A percentile compares a stretch with the other conserved stretches of the same genome.
Conservation (phyloP, 257 asterid genomes). For the Buddleja alternifolia region DNA sequence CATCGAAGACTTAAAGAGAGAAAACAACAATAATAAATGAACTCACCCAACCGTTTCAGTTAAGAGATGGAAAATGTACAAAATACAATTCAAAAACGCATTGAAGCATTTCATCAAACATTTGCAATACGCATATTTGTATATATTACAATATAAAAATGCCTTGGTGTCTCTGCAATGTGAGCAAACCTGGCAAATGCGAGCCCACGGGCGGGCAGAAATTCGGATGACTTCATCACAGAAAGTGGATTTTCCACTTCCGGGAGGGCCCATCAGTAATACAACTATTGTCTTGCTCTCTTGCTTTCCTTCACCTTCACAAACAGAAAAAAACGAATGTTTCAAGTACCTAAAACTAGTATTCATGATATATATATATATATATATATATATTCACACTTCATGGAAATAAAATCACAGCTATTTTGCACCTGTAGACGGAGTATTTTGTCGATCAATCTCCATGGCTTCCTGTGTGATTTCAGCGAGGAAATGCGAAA, state of each 20-base stretch:
- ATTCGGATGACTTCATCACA: constrained; percentile 66
- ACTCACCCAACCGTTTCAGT: no score
- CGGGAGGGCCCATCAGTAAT: constrained; percentile 83
- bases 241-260: constrained; percentile 94
- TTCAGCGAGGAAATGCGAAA: constrained; percentile 4
- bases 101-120: constrained; percentile 49
- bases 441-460: constrained; percentile 45
- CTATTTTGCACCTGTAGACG: constrained; percentile 42
- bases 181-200: constrained; percentile 81
- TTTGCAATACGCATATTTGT: background rate
- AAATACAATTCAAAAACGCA: background rate
- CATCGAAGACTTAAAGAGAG: no score
- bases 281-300: constrained; percentile 43
- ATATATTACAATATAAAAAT: background rate
- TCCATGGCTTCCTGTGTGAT: constrained; percentile 58
- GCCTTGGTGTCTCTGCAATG: background rate
- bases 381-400: no score
- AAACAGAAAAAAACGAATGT: background rate
- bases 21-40: no score
- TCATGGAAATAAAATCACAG: background rate
- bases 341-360: background rate
- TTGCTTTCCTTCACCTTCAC: constrained; percentile 43
- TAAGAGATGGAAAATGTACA: background rate
- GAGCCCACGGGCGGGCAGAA: constrained; percentile 74
- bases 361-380: background rate